Base-by-base conservation (phyloP, 2,329 filamentous ascomycete genomes). In the Aspergillus pseudonomiae region DNA sequence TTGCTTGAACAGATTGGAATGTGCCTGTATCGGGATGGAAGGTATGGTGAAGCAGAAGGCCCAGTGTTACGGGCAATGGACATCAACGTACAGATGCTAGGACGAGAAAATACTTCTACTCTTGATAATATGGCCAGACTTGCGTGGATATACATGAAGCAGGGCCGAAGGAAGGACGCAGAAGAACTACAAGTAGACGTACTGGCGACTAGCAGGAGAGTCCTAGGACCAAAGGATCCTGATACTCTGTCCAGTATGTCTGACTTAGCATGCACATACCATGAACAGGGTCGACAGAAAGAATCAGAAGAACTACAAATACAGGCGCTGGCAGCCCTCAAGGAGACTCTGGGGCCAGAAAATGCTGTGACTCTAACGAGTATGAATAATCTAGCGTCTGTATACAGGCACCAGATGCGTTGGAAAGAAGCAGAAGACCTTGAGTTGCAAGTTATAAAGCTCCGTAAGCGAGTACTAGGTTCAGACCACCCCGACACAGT, bases 131-230 rank as follows among this genome's bases (percentile, higher is more conserved):
- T 41, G 16, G 36, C 36, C 16, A 41, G 16, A 9, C 36, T 41
- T 41, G 43, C 43, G 9, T 46, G 19, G 43, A 24, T 24, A 46
- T 24, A 46, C 43, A 46, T 21, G 21, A 21, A 24, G n/a, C 43
- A 46, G 43, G 43, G 43, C n/a, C 24, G 14, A 59, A 73, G 65
- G 58, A 28, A 60, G 65, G 63, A 61, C 65, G 43, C 43, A 46
- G 43, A 46, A 46, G 6, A 21, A 46, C 21, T 46, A 11, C 21
- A 46, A 12, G 43, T 46, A 16, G 1, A 46, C 9, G 43, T 46
- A 7, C 21, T 46, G 43, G 45, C 11, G 45, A 12, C 24, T 28
- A 16, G 24, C 12, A 48, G 28, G 24, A 21, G 21, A 19, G 45
- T 48, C 14, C 12, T 24, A 26, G 45, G 45, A 16, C 24, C 24